phyloP scores from a whole-genome alignment of 768 basidiomycete species.

The Paxillus involutus region DNA sequence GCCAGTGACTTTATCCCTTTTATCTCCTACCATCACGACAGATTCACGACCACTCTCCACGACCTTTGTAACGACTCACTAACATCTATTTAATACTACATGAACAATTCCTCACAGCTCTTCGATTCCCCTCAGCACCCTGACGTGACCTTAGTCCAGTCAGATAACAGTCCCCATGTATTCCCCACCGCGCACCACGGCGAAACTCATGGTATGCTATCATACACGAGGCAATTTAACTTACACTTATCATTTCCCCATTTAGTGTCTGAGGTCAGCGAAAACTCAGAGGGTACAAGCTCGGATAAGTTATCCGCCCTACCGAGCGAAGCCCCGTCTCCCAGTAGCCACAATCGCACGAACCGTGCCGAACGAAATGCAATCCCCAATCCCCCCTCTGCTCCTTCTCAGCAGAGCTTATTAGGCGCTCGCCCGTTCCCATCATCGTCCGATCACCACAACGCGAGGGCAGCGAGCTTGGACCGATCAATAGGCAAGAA shows the following conservation, averaged over 20 bases:
- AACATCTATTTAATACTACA: constrained; percentile 10
- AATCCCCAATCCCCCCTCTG: constrained; percentile 42
- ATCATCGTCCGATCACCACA: constrained; percentile 11
- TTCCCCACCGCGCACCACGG: background rate
- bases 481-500: constrained; percentile 42
- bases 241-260: background rate
- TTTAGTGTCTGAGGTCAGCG: constrained; percentile 7
- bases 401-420: constrained; percentile 38
- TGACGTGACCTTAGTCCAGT: constrained; percentile 5
- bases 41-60: constrained; percentile 9
- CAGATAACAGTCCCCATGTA: background rate
- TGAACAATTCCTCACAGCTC: constrained; percentile 17
- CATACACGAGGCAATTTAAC: background rate
- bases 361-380: constrained; percentile 33
- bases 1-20: background rate
- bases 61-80: constrained; percentile 4
- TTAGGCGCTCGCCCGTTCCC: constrained; percentile 19
- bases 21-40: constrained; percentile 7
- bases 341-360: constrained; percentile 30
- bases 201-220: constrained; percentile 12
- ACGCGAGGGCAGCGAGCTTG: constrained; percentile 26
- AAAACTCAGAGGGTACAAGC: constrained; percentile 33
- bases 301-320: constrained; percentile 47
- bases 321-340: constrained; percentile 35
- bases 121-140: constrained; percentile 19